Evolutionary conservation across 2,329 filamentous ascomycete species (phyloP).

Genomic region (Claviceps arundinis): DNA sequence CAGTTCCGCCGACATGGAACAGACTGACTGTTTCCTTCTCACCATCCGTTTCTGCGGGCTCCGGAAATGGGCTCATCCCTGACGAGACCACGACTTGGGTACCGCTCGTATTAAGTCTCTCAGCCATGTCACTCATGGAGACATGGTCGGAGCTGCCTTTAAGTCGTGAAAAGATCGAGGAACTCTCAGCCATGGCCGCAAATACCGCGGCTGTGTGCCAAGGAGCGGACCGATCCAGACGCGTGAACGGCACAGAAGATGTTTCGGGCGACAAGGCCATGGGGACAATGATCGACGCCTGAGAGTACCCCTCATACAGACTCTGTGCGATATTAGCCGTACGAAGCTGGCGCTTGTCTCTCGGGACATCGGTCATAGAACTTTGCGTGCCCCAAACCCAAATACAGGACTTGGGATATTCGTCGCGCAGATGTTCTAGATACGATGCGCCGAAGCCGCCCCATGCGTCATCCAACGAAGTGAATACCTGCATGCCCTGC

Average conservation of each 20-base stretch:
- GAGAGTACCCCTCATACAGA: conserved; percentile 51
- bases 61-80: conserved; percentile 44
- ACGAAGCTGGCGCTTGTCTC: conserved; percentile 40
- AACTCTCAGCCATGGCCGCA: conserved; percentile 62
- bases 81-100: conserved; percentile 67
- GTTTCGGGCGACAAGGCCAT: conserved; percentile 50
- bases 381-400: conserved; percentile 81
- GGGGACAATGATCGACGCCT: conserved; percentile 68
- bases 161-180: conserved; percentile 63
- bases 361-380: conserved; percentile 33
- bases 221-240: conserved; percentile 46
- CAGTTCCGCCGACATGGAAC: conserved; percentile 15
- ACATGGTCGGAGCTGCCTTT: conserved; percentile 27
- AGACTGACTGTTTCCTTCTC: conserved; percentile 19
- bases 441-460: conserved; percentile 63
- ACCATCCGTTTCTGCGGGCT: conserved; percentile 16
- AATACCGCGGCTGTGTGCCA: conserved; percentile 78
- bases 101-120: conserved; percentile 60
- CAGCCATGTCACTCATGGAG: conserved; percentile 49
- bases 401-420: conserved; percentile 76
- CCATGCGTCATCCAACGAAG: conserved; percentile 66
- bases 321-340: conserved; percentile 64
- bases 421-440: conserved; percentile 68
- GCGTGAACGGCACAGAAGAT: conserved; percentile 42
- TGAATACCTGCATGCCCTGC: conserved; percentile 72